A percentile compares a stretch with the other conserved stretches of the same genome.
phyloP scores from a whole-genome alignment of 768 basidiomycete species.

The Leccinum rimulosum region DNA sequence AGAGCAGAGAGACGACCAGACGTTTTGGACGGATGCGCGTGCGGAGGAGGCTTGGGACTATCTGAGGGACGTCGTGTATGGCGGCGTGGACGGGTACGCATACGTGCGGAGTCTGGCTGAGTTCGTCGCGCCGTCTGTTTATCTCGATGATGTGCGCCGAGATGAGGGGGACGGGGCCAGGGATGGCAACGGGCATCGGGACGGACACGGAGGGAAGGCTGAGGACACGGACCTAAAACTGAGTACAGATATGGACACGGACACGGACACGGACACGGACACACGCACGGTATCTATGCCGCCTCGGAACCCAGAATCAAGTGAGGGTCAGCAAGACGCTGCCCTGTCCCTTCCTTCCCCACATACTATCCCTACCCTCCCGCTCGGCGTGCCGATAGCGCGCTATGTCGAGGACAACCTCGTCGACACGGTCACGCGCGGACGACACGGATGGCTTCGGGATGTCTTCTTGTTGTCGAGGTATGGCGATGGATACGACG shows the following conservation, averaged over 20 bases:
- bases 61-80: slow-evolving; percentile 72
- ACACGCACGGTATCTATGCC: neutral
- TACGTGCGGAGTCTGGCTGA: slow-evolving; percentile 77
- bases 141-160: slow-evolving; percentile 1
- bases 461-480: slow-evolving; percentile 15
- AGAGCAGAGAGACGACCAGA: slow-evolving; percentile 12
- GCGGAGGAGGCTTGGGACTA: slow-evolving; percentile 64
- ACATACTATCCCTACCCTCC: neutral
- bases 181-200: neutral
- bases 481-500: neutral
- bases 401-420: slow-evolving; percentile 41
- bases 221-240: neutral
- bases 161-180: neutral
- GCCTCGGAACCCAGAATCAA: neutral
- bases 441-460: slow-evolving; percentile 38
- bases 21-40: slow-evolving; percentile 49
- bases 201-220: neutral
- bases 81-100: slow-evolving; percentile 72
- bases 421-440: slow-evolving; percentile 40
- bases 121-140: slow-evolving; percentile 45
- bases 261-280: too few species aligned
- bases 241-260: neutral
- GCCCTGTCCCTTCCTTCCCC: neutral
- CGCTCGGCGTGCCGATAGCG: slow-evolving; percentile 36
- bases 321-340: neutral